A percentile compares a stretch with the other conserved stretches of the same genome.
Evolutionary conservation across 2,329 filamentous ascomycete species (phyloP).

Genomic region (Ophiostoma sp.): DNA sequence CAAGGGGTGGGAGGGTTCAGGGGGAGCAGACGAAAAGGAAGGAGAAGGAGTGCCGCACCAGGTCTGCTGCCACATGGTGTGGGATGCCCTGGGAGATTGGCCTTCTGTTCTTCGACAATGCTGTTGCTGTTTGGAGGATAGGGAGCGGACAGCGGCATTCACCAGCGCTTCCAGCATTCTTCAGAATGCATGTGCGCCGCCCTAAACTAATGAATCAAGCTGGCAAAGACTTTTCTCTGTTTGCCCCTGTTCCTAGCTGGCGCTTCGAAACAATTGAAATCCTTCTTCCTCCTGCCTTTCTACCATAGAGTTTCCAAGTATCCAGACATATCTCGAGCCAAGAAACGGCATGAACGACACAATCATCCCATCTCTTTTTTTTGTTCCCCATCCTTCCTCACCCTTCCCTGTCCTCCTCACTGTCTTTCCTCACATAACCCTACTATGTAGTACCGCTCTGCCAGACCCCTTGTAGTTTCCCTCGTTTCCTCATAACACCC

Average conservation of each 20-base stretch:
- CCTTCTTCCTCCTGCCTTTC: not conserved
- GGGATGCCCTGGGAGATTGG: not conserved
- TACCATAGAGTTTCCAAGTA: too few species aligned
- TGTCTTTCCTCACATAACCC: not conserved
- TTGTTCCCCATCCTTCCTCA: not conserved
- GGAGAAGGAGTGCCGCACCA: slow-evolving; percentile 2
- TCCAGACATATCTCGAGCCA: not conserved
- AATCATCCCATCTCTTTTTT: slow-evolving; percentile 4
- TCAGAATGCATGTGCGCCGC: too few species aligned
- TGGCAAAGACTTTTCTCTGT: not conserved
- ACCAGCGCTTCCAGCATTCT: not conserved
- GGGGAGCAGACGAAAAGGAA: not conserved
- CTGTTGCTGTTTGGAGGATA: not conserved
- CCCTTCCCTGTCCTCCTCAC: not conserved
- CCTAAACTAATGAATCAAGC: not conserved
- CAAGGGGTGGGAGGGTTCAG: not conserved
- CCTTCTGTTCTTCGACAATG: not conserved
- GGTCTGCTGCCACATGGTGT: not conserved
- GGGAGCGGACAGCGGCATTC: not conserved
- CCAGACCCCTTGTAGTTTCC: not conserved
- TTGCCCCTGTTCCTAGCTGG: not conserved
- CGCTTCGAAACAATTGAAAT: not conserved
- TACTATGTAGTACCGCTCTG: not conserved
- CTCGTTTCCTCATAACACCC: not conserved
- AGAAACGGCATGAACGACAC: not conserved